Base-by-base conservation (phyloP, 495 filamentous ascomycete species). In the Evansstolkia leycettana region DNA sequence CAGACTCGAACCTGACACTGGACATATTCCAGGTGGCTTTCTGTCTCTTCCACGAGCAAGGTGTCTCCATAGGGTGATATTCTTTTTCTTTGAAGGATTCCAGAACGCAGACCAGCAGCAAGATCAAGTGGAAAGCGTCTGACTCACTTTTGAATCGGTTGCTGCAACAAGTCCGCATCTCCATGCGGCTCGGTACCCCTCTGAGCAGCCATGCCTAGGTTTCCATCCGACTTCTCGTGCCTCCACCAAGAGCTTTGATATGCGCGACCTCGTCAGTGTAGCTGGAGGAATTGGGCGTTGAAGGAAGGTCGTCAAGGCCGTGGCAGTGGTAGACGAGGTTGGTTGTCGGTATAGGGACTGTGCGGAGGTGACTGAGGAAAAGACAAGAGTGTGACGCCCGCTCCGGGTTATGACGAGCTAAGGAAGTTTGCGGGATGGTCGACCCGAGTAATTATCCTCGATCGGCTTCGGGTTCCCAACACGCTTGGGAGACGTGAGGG, bases 141-240 rank as follows among this genome's bases (percentile, higher is more conserved):
- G 27, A 60, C 66, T 62, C 57, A 71, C 67, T 55, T 64, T 28
- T 64, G 67, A 35, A 60, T 60, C 40, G 65, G 59, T 47, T 68
- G 63, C 50, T 68, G 67, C 53, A 67, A 42, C 48, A 74, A 65
- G 43, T 72, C 69, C 20, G 66, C 57, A 28, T 70, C 65, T 28
- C 58, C 59, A 45, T 67, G 60, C 51, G 64, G 61, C 47, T 68
- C 68, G 51, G 58, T 54, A 51, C 57, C 60, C 49, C 57, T 62
- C 45, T 63, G 61, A 54, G 60, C 46, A 51, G 64, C 60, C 62
- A 66, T 66, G 50, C 51, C 45, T 46, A 40, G 43, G 40, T 46
- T 65, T 58, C 62, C 64, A 69, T 69, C 39, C 55, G 60, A 58
- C 20, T 23, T 23, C n/a, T n/a, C 39, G 34, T 28, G 34, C 40